These are phyloP conservation scores for Rutidosis leptorrhynchoides DNA, from an alignment of 129 eudicot species.

Conservation along the genomic window DNA sequence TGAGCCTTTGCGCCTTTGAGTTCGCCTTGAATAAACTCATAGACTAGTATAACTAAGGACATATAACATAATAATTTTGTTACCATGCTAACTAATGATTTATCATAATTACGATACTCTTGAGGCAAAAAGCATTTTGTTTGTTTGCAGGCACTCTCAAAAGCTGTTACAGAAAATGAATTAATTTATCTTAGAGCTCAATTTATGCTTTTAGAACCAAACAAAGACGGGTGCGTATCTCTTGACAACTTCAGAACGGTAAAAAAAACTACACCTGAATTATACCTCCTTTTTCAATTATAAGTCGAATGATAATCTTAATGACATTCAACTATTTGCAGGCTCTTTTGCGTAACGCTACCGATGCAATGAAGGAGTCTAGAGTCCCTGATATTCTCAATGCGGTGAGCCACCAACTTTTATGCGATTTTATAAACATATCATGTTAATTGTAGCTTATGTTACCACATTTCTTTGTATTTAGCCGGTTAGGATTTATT, in stretches of 20 bases:
- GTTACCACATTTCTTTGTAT: no score
- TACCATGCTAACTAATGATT: neutral
- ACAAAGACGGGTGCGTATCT: constrained; percentile 76
- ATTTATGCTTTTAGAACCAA: constrained; percentile 87
- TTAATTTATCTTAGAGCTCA: constrained; percentile 79
- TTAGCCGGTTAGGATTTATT: no score
- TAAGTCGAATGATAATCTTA: constrained; percentile 4
- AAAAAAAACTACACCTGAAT: neutral
- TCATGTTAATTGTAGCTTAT: no score
- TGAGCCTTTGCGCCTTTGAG: no score
- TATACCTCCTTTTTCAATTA: no score
- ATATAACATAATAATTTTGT: neutral
- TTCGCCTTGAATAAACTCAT: no score
- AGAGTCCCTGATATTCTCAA: constrained; percentile 66
- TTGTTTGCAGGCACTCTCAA: constrained; percentile 68
- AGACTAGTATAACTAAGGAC: neutral
- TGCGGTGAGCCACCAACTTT: constrained; percentile 36
- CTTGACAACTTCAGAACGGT: constrained; percentile 89
- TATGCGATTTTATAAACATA: neutral
- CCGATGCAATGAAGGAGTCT: constrained; percentile 76
- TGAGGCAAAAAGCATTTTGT: neutral
- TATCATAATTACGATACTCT: neutral
- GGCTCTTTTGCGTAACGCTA: constrained; percentile 63
- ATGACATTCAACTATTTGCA: constrained; percentile 13
- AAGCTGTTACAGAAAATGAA: constrained; percentile 85